Percentiles rank a stretch among this genome's conserved stretches.
Evolutionary conservation across 2,329 filamentous ascomycete genomes (phyloP).

Genomic region (Leptoxyphium fumago): DNA sequence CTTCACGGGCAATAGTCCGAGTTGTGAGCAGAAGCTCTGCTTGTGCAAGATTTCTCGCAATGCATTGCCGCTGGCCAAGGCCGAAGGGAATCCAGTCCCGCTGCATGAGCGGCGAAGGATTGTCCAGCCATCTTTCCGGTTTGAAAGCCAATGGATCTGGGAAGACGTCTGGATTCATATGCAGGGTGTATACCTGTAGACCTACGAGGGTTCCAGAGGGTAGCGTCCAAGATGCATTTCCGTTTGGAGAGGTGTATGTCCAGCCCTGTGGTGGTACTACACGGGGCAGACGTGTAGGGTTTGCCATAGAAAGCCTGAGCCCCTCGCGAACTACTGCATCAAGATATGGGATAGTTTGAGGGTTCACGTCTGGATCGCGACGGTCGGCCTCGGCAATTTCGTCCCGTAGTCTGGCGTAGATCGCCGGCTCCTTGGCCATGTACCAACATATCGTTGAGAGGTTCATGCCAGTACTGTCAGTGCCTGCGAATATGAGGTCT

Average conservation of each 20-base stretch:
- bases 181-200: slow-evolving; percentile 31
- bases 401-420: slow-evolving; percentile 15
- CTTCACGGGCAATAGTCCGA: slow-evolving; percentile 27
- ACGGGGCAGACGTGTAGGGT: slow-evolving; percentile 36
- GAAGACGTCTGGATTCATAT: slow-evolving; percentile 31
- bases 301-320: slow-evolving; percentile 36
- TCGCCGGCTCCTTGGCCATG: slow-evolving; percentile 28
- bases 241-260: slow-evolving; percentile 14
- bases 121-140: slow-evolving; percentile 35
- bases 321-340: slow-evolving; percentile 36
- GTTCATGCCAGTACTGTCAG: slow-evolving; percentile 39
- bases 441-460: slow-evolving; percentile 34
- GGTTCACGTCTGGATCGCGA: slow-evolving; percentile 13
- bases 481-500: slow-evolving; percentile 41
- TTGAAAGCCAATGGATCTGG: slow-evolving; percentile 28
- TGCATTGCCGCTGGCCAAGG: slow-evolving; percentile 33
- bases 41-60: slow-evolving; percentile 35
- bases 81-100: slow-evolving; percentile 36
- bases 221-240: slow-evolving; percentile 7
- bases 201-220: slow-evolving; percentile 33
- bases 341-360: slow-evolving; percentile 30
- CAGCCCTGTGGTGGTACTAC: slow-evolving; percentile 28
- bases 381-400: slow-evolving; percentile 19
- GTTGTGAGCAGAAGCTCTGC: slow-evolving; percentile 29
- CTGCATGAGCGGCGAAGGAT: slow-evolving; percentile 23